Conservation (phyloP, 371 early-diverging fungal species). For the Lichtheimia hyalospora region DNA sequence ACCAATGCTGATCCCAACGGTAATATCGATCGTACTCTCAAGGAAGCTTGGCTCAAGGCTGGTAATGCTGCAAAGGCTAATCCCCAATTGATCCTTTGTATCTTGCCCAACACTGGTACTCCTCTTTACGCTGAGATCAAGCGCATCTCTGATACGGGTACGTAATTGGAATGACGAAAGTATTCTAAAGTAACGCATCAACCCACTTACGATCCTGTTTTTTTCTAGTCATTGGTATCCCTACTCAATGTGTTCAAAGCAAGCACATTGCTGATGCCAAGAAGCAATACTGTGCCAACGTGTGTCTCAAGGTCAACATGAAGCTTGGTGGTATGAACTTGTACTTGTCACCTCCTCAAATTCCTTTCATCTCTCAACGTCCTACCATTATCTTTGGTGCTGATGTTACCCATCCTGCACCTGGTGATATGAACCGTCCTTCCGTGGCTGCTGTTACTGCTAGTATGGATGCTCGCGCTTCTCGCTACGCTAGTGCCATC, state of each 20-base stretch:
- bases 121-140: constrained; percentile 94
- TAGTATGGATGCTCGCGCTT: constrained; percentile 83
- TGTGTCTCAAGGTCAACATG: constrained; percentile 87
- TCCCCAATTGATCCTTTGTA: constrained; percentile 81
- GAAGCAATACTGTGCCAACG: constrained; percentile 70
- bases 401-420: constrained; percentile 86
- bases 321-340: constrained; percentile 83
- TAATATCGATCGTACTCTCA: constrained; percentile 68
- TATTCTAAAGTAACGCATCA: background rate
- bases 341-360: constrained; percentile 55
- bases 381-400: constrained; percentile 95
- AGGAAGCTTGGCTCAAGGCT: constrained; percentile 70
- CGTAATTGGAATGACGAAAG: background rate
- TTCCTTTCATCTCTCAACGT: constrained; percentile 64
- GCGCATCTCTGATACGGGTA: constrained; percentile 85
- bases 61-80: constrained; percentile 69
- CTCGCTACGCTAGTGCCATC: constrained; percentile 82
- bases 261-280: constrained; percentile 65
- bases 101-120: constrained; percentile 85
- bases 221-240: constrained; percentile 70
- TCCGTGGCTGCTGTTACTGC: constrained; percentile 82
- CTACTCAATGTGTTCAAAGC: constrained; percentile 88
- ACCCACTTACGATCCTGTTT: background rate
- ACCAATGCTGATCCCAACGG: constrained; percentile 65
- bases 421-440: constrained; percentile 66